phyloP scores from a whole-genome alignment of 768 basidiomycete genomes.

The Asterophora parasitica region DNA sequence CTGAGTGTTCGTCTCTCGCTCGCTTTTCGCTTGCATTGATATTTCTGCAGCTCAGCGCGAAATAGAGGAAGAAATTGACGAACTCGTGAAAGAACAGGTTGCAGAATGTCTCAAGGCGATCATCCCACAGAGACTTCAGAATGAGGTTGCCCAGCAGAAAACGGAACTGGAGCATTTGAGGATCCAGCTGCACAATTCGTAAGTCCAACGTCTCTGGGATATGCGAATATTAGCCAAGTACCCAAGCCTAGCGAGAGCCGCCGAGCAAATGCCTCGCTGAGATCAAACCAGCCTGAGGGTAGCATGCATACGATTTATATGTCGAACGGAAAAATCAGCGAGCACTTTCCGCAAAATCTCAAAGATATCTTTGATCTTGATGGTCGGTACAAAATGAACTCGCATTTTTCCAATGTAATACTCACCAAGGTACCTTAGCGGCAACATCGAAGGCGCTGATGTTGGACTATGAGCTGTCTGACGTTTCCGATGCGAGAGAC shows the following conservation, averaged over 20 bases:
- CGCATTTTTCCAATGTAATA: background rate
- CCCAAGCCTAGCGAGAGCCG: conserved; percentile 45
- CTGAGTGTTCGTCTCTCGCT: background rate
- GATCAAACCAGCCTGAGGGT: conserved; percentile 35
- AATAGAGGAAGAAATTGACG: conserved; percentile 43
- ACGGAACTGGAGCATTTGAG: conserved; percentile 42
- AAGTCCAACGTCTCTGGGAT: conserved; percentile 18
- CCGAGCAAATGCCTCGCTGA: conserved; percentile 45
- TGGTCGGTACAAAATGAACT: conserved; percentile 29
- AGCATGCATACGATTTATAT: conserved; percentile 44
- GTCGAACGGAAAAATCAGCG: conserved; percentile 42
- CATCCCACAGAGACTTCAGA: conserved; percentile 44
- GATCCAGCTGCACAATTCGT: conserved; percentile 54
- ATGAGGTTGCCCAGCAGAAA: conserved; percentile 41
- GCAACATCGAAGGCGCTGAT: conserved; percentile 31
- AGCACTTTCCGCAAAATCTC: conserved; percentile 47
- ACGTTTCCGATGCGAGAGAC: conserved; percentile 35
- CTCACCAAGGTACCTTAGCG: conserved; percentile 16
- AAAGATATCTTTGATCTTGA: conserved; percentile 47
- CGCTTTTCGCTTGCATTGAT: conserved; percentile 1
- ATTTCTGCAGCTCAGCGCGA: conserved; percentile 39
- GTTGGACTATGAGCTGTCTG: conserved; percentile 33
- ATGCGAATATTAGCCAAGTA: background rate
- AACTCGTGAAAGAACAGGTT: conserved; percentile 47
- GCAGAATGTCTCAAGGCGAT: conserved; percentile 39